phyloP scores from a whole-genome alignment of 1,284 basidiomycete genomes.

The Naganishia sp. region DNA sequence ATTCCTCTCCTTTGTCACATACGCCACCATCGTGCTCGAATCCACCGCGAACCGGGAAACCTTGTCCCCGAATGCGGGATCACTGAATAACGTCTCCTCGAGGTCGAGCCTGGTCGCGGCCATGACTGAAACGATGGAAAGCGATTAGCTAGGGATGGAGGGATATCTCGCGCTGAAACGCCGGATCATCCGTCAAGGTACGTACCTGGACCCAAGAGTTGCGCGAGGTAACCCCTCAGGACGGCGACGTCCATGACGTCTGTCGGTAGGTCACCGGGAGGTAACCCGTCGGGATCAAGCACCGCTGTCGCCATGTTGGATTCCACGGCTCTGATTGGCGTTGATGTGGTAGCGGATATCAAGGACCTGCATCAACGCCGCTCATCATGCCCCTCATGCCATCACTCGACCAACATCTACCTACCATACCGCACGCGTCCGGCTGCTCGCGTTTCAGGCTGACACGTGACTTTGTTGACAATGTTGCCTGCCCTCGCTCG shows the following conservation, averaged over 20 bases:
- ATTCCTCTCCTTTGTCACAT: constrained; percentile 41
- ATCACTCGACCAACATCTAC: background rate
- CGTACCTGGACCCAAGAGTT: constrained; percentile 48
- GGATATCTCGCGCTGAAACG: too few species aligned
- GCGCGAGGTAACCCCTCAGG: constrained; percentile 47
- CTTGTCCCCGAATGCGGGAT: constrained; percentile 52
- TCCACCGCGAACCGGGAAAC: constrained; percentile 49
- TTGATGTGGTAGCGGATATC: background rate
- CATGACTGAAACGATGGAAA: constrained; percentile 44
- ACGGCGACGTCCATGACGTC: constrained; percentile 44
- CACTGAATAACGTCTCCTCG: constrained; percentile 47
- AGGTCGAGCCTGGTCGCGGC: constrained; percentile 46
- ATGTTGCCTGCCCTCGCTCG: too few species aligned
- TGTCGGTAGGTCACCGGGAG: background rate
- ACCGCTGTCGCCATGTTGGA: constrained; percentile 8
- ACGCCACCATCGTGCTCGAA: constrained; percentile 50
- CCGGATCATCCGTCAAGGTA: background rate
- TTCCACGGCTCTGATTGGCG: background rate
- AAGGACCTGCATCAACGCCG: background rate
- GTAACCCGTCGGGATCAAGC: background rate
- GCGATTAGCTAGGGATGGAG: too few species aligned
- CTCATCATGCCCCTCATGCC: background rate
- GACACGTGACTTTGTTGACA: constrained; percentile 15
- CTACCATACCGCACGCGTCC: background rate
- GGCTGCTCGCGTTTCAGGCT: constrained; percentile 6